Conservation (phyloP, 768 basidiomycete genomes). For the Rhizopogon vinicolor region DNA sequence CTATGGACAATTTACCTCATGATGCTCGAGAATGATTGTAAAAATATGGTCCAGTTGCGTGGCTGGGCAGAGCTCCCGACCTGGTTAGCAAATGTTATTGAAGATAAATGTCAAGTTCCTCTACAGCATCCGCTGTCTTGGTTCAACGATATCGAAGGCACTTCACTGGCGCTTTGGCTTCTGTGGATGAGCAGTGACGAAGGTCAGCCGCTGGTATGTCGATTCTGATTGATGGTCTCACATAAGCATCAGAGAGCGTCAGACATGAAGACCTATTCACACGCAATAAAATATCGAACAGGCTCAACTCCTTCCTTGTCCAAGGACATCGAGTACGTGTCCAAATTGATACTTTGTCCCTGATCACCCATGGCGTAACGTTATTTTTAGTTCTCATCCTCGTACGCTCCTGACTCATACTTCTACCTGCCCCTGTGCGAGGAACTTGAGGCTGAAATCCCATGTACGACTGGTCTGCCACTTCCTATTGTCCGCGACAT, state of each 20-base stretch:
- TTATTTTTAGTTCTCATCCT: constrained; percentile 33
- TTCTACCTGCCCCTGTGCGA: constrained; percentile 37
- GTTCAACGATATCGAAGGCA: constrained; percentile 26
- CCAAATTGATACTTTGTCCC: neutral
- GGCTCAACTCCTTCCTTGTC: constrained; percentile 36
- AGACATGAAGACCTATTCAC: constrained; percentile 22
- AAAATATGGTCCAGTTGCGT: constrained; percentile 39
- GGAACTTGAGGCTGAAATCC: constrained; percentile 15
- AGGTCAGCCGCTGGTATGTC: constrained; percentile 24
- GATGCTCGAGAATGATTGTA: constrained; percentile 48
- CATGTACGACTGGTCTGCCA: constrained; percentile 17
- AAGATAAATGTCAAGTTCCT: constrained; percentile 15
- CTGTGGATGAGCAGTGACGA: constrained; percentile 41
- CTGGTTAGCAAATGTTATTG: constrained; percentile 17
- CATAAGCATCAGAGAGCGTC: constrained; percentile 25
- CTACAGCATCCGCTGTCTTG: constrained; percentile 9
- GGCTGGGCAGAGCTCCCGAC: constrained; percentile 34
- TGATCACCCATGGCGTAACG: constrained; percentile 4
- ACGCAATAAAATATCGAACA: constrained; percentile 22
- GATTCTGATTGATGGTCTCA: constrained; percentile 9
- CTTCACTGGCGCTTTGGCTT: constrained; percentile 40
- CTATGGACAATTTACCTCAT: constrained; percentile 54
- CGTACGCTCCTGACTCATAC: constrained; percentile 40
- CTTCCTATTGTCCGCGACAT: constrained; percentile 28
- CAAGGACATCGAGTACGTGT: constrained; percentile 35